Evolutionary conservation across 805 yeast species (phyloP), one percentile per base, ranked within the genome.

Genomic region (Zygoascus tannicola): DNA sequence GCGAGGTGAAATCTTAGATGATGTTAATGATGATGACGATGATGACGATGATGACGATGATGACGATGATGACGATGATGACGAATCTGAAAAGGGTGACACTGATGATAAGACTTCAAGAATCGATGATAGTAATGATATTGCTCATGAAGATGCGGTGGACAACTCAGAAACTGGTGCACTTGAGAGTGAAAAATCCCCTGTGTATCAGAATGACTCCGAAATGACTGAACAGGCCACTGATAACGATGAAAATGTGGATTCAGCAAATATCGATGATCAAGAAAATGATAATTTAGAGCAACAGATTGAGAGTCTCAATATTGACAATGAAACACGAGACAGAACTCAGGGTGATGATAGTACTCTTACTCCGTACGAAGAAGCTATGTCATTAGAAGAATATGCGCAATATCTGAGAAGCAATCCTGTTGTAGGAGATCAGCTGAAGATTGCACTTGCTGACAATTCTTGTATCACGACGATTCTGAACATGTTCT

Each of bases 401-500:
- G 66, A 62, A 26, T 60, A 59, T 20, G 77, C 71, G 47, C 49
- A 51, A 3, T 53, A 62, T 35, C 55, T 80, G 10, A 68, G 92
- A 43, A 57, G 55, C 7, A 66, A 74, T 48, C 81, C 90, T 0
- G 85, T 85, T 20, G 77, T 86, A 35, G 98, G 98, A 15, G 98
- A 92, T 60, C 73, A 70, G 50, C 76, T 88, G 57, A 92, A 92
- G 62, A 83, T 86, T 40, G 80, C 85, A 44, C 67, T 92, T 19
- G 75, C 79, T 47, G 96, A 92, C 57, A 78, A 77, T 60, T 72
- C 74, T 30, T 77, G 86, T 46, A 70, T 88, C 26, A 66, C 76
- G 18, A 73, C 76, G 19, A 79, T 88, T n/a, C 65, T 87, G 21
- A 64, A 73, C 22, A 78, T 83, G 72, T 85, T 92, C 57, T 80